A percentile compares a stretch with the other conserved stretches of the same genome.
Evolutionary conservation across 78 protist genomes (phyloP).

Genomic region (Polysphondylium violaceum): DNA sequence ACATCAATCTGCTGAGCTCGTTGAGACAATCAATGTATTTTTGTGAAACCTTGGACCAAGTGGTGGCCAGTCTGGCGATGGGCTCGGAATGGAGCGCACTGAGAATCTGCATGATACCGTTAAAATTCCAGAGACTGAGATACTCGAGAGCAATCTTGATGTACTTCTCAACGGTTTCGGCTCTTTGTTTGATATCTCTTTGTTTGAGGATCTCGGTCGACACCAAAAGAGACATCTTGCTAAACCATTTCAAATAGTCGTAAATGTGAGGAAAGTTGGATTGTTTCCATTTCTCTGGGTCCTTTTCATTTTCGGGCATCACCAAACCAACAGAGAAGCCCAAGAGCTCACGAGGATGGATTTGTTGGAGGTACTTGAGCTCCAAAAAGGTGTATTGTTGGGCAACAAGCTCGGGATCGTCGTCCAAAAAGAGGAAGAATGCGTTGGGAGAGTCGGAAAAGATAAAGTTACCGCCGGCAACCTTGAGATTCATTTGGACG

Average conservation of each 20-base stretch:
- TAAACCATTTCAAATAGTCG: constrained; percentile 65
- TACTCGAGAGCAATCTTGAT: constrained; percentile 55
- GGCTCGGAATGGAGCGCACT: constrained; percentile 67
- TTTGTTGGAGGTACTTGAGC: constrained; percentile 31
- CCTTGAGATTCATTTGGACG: background rate
- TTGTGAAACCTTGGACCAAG: constrained; percentile 60
- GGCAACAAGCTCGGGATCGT: constrained; percentile 65
- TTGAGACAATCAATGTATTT: constrained; percentile 53
- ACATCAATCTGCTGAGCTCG: constrained; percentile 53
- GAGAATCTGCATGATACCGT: constrained; percentile 77
- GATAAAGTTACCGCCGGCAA: background rate
- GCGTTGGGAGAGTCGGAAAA: constrained; percentile 14
- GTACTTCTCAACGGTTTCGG: constrained; percentile 19
- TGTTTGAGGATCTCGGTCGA: constrained; percentile 67
- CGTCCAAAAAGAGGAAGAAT: constrained; percentile 41
- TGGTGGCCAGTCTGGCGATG: constrained; percentile 21
- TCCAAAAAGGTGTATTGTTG: constrained; percentile 55
- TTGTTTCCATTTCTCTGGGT: constrained; percentile 34
- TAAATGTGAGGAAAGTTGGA: constrained; percentile 63
- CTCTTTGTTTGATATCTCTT: constrained; percentile 39
- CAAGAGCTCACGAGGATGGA: constrained; percentile 67
- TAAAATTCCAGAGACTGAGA: constrained; percentile 70
- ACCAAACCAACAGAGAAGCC: constrained; percentile 72
- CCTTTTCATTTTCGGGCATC: constrained; percentile 42
- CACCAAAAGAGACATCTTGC: constrained; percentile 66